Percentiles rank a stretch among this genome's conserved stretches.
phyloP scores from a whole-genome alignment of 1,284 basidiomycete species.

The Quambalaria eucalypti region DNA sequence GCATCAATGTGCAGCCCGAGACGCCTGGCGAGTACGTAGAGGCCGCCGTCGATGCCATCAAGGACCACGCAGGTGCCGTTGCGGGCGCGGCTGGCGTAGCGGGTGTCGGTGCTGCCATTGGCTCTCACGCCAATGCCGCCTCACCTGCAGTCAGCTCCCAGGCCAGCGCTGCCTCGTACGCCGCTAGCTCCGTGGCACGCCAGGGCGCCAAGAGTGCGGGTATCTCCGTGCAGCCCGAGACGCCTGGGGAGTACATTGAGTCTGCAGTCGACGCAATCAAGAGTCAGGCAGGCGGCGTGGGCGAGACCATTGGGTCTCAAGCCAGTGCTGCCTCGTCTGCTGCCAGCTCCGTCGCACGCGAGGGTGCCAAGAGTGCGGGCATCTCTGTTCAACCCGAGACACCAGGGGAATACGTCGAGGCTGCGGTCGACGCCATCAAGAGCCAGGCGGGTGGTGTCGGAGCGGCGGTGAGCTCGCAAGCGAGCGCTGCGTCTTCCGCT shows the following conservation, averaged over 20 bases:
- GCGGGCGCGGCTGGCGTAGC: too few relatives aligned
- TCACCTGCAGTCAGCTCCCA: background rate
- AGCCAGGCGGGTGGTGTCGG: conserved; percentile 2
- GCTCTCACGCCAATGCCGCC: background rate
- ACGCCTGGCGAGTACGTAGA: background rate
- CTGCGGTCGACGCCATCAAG: background rate
- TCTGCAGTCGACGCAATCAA: too few relatives aligned
- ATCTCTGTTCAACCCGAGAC: conserved; percentile 12
- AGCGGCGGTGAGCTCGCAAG: background rate
- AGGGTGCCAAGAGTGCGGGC: conserved; percentile 1
- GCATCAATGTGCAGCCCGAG: background rate
- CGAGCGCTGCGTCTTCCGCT: background rate
- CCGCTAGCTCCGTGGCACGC: background rate
- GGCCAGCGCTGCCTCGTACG: conserved; percentile 8
- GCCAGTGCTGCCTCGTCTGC: background rate
- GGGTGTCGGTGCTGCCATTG: background rate
- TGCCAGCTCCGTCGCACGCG: background rate
- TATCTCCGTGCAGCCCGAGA: background rate
- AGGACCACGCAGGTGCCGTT: too few relatives aligned
- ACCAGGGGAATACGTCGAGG: conserved; percentile 11
- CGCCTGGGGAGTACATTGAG: background rate
- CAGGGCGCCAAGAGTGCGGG: background rate
- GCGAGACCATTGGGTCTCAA: too few relatives aligned
- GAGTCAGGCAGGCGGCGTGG: too few relatives aligned
- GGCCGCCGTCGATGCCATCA: background rate